Evolutionary conservation across 2,329 filamentous ascomycete species (phyloP).

Genomic region (Pyrenophora seminiperda): DNA sequence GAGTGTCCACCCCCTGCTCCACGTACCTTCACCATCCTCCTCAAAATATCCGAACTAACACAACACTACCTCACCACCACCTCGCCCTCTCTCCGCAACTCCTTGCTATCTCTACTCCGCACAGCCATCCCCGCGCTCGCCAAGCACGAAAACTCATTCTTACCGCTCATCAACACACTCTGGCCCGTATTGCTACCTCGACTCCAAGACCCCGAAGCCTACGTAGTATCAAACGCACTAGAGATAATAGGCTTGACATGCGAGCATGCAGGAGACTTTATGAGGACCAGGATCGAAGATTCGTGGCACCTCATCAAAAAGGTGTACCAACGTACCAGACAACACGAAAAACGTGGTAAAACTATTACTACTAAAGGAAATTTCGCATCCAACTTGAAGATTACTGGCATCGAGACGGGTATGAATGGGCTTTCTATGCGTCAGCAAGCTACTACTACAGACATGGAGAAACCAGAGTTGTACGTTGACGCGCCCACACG

Average conservation of each 20-base stretch:
- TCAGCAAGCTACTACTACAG: background rate
- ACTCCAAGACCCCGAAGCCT: slow-evolving; percentile 69
- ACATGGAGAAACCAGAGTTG: slow-evolving; percentile 20
- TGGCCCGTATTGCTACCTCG: slow-evolving; percentile 82
- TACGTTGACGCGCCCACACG: slow-evolving; percentile 63
- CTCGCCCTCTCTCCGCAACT: slow-evolving; percentile 76
- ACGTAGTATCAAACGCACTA: slow-evolving; percentile 72
- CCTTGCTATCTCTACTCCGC: slow-evolving; percentile 75
- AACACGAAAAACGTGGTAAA: slow-evolving; percentile 8
- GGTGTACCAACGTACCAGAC: slow-evolving; percentile 33
- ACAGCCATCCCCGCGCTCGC: slow-evolving; percentile 75
- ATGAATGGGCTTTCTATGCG: slow-evolving; percentile 11
- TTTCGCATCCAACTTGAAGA: background rate
- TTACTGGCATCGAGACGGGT: slow-evolving; percentile 8
- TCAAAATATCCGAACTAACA: slow-evolving; percentile 80
- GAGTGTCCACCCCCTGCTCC: slow-evolving; percentile 68
- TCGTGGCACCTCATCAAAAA: slow-evolving; percentile 66
- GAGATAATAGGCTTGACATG: slow-evolving; percentile 72
- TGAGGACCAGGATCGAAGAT: slow-evolving; percentile 73
- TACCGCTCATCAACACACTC: slow-evolving; percentile 86
- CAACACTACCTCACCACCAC: slow-evolving; percentile 90
- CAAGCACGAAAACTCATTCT: slow-evolving; percentile 77
- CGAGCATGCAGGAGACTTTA: slow-evolving; percentile 76
- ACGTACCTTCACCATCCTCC: slow-evolving; percentile 78
- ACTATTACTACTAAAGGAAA: background rate